phyloP scores from a whole-genome alignment of 2,329 filamentous ascomycete genomes.

The Lachnellula suecica region DNA sequence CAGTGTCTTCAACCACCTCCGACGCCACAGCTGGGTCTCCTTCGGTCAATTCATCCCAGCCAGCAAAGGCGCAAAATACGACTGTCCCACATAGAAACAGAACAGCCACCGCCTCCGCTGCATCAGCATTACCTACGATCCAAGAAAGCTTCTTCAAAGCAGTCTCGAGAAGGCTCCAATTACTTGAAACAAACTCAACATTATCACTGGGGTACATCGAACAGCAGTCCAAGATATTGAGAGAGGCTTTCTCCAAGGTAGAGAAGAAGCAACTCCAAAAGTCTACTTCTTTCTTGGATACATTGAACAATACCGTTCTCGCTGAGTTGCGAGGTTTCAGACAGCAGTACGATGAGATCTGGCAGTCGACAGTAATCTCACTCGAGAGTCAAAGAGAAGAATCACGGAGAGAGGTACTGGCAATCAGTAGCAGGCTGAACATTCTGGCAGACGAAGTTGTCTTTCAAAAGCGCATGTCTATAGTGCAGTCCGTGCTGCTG shows the following conservation, averaged over 20 bases:
- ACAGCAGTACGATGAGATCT: slow-evolving; percentile 90
- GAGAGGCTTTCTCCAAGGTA: slow-evolving; percentile 81
- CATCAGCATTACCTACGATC: slow-evolving; percentile 70
- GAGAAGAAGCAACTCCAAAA: slow-evolving; percentile 87
- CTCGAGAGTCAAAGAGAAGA: slow-evolving; percentile 86
- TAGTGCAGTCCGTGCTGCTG: slow-evolving; percentile 84
- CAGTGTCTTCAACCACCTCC: not conserved
- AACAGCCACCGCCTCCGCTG: slow-evolving; percentile 39
- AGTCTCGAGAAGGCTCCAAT: slow-evolving; percentile 86
- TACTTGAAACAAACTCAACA: slow-evolving; percentile 89
- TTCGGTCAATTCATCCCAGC: slow-evolving; percentile 11
- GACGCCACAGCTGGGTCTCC: not conserved
- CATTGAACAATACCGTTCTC: slow-evolving; percentile 84
- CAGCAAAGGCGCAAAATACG: slow-evolving; percentile 18
- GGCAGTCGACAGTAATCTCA: slow-evolving; percentile 92
- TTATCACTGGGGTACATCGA: slow-evolving; percentile 95
- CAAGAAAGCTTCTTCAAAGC: slow-evolving; percentile 99
- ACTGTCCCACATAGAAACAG: slow-evolving; percentile 24
- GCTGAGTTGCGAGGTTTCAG: slow-evolving; percentile 75
- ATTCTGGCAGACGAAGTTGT: slow-evolving; percentile 91
- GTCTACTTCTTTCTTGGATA: slow-evolving; percentile 76
- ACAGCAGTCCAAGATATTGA: slow-evolving; percentile 86
- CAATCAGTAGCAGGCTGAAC: slow-evolving; percentile 76
- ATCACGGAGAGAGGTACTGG: slow-evolving; percentile 78
- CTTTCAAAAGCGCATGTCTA: slow-evolving; percentile 86